Conservation (phyloP, 495 filamentous ascomycete genomes). For the Hypoxylon fragiforme region DNA sequence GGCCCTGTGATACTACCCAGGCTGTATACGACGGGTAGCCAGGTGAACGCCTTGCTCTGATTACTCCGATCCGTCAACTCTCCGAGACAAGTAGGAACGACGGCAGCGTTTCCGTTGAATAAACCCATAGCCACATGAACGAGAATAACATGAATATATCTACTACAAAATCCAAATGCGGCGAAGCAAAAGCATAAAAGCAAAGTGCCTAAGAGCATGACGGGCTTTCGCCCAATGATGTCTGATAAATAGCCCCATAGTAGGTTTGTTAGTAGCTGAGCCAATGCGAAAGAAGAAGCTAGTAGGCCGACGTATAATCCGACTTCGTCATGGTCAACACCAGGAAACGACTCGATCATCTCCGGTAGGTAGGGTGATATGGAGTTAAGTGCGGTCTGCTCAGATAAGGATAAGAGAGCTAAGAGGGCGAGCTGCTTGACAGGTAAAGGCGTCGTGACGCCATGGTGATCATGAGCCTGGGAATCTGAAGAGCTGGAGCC, state of each 20-base stretch:
- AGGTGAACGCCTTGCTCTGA: conserved; percentile 87
- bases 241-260: conserved; percentile 94
- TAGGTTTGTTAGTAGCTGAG: conserved; percentile 89
- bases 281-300: conserved; percentile 86
- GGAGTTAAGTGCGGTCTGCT: conserved; percentile 95
- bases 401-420: conserved; percentile 84
- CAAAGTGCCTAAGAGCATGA: conserved; percentile 84
- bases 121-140: conserved; percentile 91
- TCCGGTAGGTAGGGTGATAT: conserved; percentile 95
- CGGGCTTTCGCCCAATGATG: conserved; percentile 86
- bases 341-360: conserved; percentile 85
- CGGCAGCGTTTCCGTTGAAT: conserved; percentile 83
- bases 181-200: conserved; percentile 79
- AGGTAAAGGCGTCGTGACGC: conserved; percentile 69
- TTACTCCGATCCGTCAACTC: conserved; percentile 95
- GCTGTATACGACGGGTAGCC: conserved; percentile 90
- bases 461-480: conserved; percentile 42
- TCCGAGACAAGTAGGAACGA: conserved; percentile 90
- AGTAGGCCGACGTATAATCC: conserved; percentile 90
- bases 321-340: conserved; percentile 68
- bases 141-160: conserved; percentile 75
- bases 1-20: conserved; percentile 92
- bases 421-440: conserved; percentile 80
- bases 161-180: conserved; percentile 85
- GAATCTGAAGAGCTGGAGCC: conserved; percentile 30